Evolutionary conservation across 805 yeast species (phyloP), one percentile per base, ranked within the genome.

Genomic region (Nakazawaea molendinolei): DNA sequence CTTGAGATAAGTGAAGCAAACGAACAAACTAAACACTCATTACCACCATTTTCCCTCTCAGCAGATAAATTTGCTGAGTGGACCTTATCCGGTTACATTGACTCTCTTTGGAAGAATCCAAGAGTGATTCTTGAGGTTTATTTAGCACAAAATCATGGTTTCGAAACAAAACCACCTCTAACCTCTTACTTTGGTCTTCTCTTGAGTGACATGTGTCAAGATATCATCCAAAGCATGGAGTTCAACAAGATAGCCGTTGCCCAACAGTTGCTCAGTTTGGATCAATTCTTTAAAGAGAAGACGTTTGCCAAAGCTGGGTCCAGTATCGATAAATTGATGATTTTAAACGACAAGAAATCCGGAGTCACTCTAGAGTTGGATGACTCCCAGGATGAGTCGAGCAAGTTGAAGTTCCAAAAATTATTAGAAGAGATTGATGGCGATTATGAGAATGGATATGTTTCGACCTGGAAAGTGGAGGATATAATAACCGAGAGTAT

Each of bases 241-340:
- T 92, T 86, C 66, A 92, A 92, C 60, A 79, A 95, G 51, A 76
- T 74, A 31, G 92, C 85, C 44, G 94, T 86, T 8, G 79, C 95
- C 0, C 76, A 84, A 44, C 96, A 87, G 55, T 70, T 92, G 29
- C 69, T 86, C 21, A 74, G 79, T 5, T 59, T 92, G 38, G 87
- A 82, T 49, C 55, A 74, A 36, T 89, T 77, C 49, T 87, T 87
- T 63, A 69, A 74, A 43, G 67, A 74, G 8, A 72, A 71, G 26
- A 49, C 68, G n/a, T 83, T 84, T 56, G 74, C 86, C 1, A 70
- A 72, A 28, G 74, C 92, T 1, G 95, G 94, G 24, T 72, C 81
- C 3, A 74, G 94, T 0, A 68, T 87, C 41, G 95, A 87, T 46
- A 78, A 76, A 42, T 62, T 90, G 35, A 48, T 62, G 5, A 48